Conservation (phyloP, 2,329 filamentous ascomycete genomes). For the Lecanosticta acicola region DNA sequence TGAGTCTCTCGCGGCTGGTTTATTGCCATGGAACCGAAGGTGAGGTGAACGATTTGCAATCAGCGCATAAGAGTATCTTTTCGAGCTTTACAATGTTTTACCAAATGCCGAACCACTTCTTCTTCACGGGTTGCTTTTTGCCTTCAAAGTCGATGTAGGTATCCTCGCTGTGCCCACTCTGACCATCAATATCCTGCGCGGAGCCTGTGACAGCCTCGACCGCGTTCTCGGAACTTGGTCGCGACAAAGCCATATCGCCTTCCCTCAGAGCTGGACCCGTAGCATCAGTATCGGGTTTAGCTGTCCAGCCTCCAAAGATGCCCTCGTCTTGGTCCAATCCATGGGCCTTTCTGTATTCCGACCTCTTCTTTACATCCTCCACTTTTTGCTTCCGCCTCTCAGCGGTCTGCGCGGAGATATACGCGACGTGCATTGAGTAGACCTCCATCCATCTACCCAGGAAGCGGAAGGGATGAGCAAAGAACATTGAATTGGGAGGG, state of each 20-base stretch:
- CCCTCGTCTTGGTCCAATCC: constrained; percentile 59
- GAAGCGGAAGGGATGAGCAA: constrained; percentile 64
- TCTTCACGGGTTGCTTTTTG: constrained; percentile 51
- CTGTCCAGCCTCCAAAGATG: constrained; percentile 47
- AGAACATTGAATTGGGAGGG: constrained; percentile 63
- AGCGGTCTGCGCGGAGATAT: constrained; percentile 61
- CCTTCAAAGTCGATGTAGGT: constrained; percentile 38
- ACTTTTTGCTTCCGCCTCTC: constrained; percentile 68
- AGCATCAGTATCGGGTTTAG: constrained; percentile 32
- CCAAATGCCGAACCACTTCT: constrained; percentile 84
- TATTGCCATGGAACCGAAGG: not conserved
- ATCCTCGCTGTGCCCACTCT: constrained; percentile 26
- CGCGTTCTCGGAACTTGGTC: not conserved
- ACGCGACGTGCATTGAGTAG: constrained; percentile 68
- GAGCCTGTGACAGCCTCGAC: constrained; percentile 16
- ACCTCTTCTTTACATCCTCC: constrained; percentile 83
- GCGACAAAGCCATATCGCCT: constrained; percentile 31
- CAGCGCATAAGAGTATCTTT: too few relatives aligned
- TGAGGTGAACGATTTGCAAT: not conserved
- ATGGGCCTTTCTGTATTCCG: constrained; percentile 78
- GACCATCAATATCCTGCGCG: constrained; percentile 14
- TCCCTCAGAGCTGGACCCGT: constrained; percentile 35
- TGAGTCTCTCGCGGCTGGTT: constrained; percentile 36
- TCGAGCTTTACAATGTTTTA: constrained; percentile 1
- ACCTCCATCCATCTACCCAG: constrained; percentile 63